A percentile compares a stretch with the other conserved stretches of the same genome.
phyloP scores from a whole-genome alignment of 805 yeast species.

The Ogataea paradorogensis region DNA sequence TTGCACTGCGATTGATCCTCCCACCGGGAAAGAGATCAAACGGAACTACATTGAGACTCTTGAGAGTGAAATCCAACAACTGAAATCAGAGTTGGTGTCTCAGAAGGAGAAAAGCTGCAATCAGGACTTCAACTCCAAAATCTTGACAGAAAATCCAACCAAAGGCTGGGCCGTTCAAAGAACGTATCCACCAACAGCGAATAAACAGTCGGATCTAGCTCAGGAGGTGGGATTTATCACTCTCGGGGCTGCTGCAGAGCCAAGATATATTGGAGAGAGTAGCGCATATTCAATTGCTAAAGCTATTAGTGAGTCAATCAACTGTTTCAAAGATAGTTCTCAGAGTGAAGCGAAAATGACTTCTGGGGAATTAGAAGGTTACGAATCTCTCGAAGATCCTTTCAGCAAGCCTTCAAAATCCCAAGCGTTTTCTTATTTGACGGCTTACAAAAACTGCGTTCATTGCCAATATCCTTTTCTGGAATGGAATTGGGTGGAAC shows the following conservation, averaged over 20 bases:
- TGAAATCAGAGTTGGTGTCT: background rate
- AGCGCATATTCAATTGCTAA: background rate
- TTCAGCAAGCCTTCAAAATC: background rate
- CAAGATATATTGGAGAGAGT: background rate
- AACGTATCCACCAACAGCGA: background rate
- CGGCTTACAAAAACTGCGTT: constrained; percentile 28
- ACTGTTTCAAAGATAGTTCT: background rate
- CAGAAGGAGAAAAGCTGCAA: background rate
- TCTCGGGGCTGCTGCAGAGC: background rate
- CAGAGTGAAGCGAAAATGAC: too few species aligned
- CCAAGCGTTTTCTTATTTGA: background rate
- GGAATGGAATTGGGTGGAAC: constrained; percentile 25
- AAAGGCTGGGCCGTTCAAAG: background rate
- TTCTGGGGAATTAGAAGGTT: too few species aligned
- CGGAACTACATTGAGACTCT: background rate
- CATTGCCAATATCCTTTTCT: constrained; percentile 37
- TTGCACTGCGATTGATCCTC: background rate
- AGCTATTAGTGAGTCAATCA: background rate
- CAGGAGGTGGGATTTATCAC: background rate
- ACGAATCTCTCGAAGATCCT: background rate
- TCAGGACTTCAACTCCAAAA: background rate
- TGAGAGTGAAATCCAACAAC: background rate
- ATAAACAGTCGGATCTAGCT: background rate
- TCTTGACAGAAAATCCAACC: too few species aligned
- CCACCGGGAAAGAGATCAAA: background rate